phyloP scores from a whole-genome alignment of 225 moss, liverwort and hornwort species.

The Physcomitrellopsis africana region DNA sequence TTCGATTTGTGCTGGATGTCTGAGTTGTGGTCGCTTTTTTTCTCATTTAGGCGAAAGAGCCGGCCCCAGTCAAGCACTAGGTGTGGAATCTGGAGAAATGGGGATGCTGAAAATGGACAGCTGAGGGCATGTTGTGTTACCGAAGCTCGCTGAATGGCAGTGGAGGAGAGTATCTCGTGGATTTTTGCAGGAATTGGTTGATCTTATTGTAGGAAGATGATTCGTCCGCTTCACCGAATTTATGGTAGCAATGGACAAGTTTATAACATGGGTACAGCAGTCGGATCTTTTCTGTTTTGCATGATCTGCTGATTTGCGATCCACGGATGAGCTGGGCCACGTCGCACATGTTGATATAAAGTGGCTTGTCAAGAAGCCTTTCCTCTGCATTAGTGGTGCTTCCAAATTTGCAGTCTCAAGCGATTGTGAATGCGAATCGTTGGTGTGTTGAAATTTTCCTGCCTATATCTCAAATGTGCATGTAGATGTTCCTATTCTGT shows the following conservation, averaged over 20 bases:
- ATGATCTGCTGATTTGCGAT: conserved; percentile 30
- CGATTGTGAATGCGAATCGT: conserved; percentile 1
- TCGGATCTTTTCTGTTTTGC: conserved; percentile 29
- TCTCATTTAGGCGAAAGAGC: conserved; percentile 37
- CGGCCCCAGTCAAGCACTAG: conserved; percentile 55
- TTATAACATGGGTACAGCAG: conserved; percentile 23
- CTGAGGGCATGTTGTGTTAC: conserved; percentile 22
- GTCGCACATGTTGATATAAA: conserved; percentile 25
- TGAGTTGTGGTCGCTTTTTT: no score
- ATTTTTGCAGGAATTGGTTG: conserved; percentile 26
- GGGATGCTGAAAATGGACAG: conserved; percentile 20
- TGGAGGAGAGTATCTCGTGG: conserved; percentile 24
- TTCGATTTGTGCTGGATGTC: no score
- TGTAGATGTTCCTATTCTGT: no score
- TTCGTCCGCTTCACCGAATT: conserved; percentile 20
- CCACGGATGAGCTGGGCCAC: conserved; percentile 36
- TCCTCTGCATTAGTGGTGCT: conserved; percentile 14
- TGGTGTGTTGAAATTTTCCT: background rate
- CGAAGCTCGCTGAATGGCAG: conserved; percentile 14
- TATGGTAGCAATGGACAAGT: conserved; percentile 27
- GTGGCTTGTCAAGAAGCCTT: conserved; percentile 14
- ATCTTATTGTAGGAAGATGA: conserved; percentile 27
- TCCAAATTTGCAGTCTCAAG: background rate
- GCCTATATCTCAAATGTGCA: background rate
- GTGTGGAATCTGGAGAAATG: conserved; percentile 30